Evolutionary conservation across 163 green algal genomes (phyloP).

Genomic region (Coccomyxa subellipsoidea): DNA sequence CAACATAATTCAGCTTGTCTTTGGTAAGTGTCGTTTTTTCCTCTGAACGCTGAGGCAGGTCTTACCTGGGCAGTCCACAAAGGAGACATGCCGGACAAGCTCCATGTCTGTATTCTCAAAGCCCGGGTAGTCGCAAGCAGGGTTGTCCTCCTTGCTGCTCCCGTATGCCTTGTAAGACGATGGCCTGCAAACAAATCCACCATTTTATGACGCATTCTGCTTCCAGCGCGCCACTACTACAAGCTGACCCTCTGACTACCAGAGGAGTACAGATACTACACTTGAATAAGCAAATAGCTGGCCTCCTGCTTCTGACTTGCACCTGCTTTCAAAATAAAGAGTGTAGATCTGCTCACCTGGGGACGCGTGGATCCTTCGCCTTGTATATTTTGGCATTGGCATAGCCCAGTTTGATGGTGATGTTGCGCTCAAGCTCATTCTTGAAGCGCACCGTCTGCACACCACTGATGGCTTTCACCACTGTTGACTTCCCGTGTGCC

Average conservation of each 20-base stretch:
- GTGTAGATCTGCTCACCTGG: constrained; percentile 13
- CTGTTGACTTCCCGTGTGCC: constrained; percentile 98
- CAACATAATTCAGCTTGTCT: too few relatives aligned
- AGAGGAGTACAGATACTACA: not conserved
- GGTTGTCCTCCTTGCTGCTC: constrained; percentile 89
- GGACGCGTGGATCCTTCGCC: constrained; percentile 51
- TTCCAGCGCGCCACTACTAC: too few relatives aligned
- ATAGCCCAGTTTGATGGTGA: constrained; percentile 99
- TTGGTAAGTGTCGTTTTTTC: too few relatives aligned
- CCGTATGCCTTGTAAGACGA: constrained; percentile 87
- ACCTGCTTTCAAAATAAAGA: not conserved
- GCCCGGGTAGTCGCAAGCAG: constrained; percentile 78
- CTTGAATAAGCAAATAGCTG: too few relatives aligned
- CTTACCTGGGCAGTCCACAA: constrained; percentile 95
- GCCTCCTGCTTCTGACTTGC: not conserved
- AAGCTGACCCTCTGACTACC: not conserved
- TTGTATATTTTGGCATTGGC: constrained; percentile 99
- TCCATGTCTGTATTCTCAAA: constrained; percentile 80
- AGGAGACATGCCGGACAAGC: constrained; percentile 85
- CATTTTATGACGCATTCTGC: too few relatives aligned
- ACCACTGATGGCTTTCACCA: constrained; percentile 98
- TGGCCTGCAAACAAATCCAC: constrained; percentile 72
- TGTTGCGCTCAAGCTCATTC: constrained; percentile 99
- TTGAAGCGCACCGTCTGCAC: constrained; percentile 99
- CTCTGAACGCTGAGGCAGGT: too few relatives aligned